These are phyloP conservation scores for Teratosphaeria epicoccoides DNA, from an alignment of 2,329 filamentous ascomycete genomes.

Conservation along the genomic window DNA sequence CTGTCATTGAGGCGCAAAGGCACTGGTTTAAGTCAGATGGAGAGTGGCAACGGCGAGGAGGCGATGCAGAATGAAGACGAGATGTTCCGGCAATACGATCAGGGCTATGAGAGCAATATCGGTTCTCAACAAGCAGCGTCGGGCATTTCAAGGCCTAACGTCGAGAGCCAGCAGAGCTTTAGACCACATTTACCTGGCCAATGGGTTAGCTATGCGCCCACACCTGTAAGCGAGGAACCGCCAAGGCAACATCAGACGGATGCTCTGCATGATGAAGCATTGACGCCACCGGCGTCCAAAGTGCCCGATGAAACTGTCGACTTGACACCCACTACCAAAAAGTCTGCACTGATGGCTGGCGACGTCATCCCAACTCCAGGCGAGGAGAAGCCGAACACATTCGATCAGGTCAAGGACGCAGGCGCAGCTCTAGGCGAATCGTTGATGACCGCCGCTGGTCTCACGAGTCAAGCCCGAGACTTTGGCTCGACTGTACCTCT, in stretches of 20 bases:
- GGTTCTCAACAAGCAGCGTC: background rate
- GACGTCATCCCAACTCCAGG: constrained; percentile 6
- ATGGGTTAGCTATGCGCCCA: constrained; percentile 42
- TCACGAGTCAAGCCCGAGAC: constrained; percentile 24
- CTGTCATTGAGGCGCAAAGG: constrained; percentile 16
- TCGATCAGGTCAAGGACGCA: constrained; percentile 36
- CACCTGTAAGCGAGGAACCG: constrained; percentile 27
- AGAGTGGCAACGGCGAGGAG: background rate
- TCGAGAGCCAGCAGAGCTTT: constrained; percentile 31
- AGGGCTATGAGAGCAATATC: background rate
- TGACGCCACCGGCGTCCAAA: constrained; percentile 7
- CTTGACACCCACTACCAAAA: constrained; percentile 26
- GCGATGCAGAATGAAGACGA: constrained; percentile 1
- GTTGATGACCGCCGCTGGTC: constrained; percentile 31
- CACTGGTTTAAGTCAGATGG: constrained; percentile 5
- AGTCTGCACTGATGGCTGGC: constrained; percentile 19
- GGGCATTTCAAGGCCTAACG: constrained; percentile 6
- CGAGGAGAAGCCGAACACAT: constrained; percentile 5
- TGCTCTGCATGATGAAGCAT: background rate
- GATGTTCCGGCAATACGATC: constrained; percentile 2
- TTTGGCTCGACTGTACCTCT: constrained; percentile 20
- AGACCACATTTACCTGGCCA: constrained; percentile 42
- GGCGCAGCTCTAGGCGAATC: constrained; percentile 40
- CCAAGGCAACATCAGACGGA: constrained; percentile 6
- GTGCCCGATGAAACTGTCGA: constrained; percentile 13